These are phyloP conservation scores for Nannochloropsis oceanica DNA, from an alignment of 108 stramenopile genomes.

Conservation along the genomic window DNA sequence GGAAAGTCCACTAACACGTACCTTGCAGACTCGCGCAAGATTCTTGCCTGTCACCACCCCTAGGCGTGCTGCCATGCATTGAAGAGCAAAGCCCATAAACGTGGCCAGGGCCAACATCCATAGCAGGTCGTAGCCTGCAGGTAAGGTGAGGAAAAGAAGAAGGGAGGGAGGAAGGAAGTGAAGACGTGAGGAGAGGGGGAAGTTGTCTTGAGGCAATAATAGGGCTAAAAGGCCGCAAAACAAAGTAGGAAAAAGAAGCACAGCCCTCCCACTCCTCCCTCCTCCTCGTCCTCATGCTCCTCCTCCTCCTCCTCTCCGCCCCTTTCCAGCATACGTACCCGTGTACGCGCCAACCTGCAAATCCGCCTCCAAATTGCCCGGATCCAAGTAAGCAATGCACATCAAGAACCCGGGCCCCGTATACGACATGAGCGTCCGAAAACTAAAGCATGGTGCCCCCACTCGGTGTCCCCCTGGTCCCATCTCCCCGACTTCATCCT, in stretches of 20 bases:
- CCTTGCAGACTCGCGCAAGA: conserved; percentile 44
- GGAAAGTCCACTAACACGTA: too few relatives aligned
- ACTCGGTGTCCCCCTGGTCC: neutral
- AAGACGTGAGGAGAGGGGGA: neutral
- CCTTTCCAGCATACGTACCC: neutral
- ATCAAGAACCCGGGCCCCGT: conserved; percentile 49
- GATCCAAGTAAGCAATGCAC: conserved; percentile 64
- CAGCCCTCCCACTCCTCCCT: too few relatives aligned
- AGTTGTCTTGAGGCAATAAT: neutral
- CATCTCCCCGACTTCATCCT: neutral
- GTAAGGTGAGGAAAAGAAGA: conserved; percentile 12
- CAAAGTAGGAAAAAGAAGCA: neutral
- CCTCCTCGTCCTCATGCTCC: neutral
- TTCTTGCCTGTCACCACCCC: conserved; percentile 53
- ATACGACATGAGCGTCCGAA: conserved; percentile 30
- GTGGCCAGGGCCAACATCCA: conserved; percentile 55
- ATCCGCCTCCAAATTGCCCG: conserved; percentile 68
- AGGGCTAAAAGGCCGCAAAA: too few relatives aligned
- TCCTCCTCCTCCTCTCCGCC: neutral
- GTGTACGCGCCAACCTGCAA: conserved; percentile 44
- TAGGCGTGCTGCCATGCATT: conserved; percentile 54
- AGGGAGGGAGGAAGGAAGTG: neutral
- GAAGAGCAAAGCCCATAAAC: conserved; percentile 51
- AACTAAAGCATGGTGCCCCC: neutral
- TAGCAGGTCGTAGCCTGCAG: conserved; percentile 50